phyloP scores from a whole-genome alignment of 1,284 basidiomycete genomes.

The Trichosporon ovoides region DNA sequence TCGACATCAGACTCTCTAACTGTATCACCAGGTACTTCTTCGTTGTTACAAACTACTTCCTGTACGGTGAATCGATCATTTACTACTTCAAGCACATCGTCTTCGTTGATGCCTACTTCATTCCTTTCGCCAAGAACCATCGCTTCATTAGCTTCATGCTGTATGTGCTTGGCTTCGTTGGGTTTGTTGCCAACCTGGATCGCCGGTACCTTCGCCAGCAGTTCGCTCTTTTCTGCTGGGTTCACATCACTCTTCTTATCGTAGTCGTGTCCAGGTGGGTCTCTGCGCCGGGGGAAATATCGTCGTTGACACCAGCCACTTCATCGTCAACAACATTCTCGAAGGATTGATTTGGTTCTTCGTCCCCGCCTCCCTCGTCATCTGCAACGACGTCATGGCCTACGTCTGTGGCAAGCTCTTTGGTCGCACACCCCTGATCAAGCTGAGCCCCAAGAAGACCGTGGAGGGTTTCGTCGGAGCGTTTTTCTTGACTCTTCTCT shows the following conservation, averaged over 20 bases:
- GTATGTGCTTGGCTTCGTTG: constrained; percentile 94
- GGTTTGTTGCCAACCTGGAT: constrained; percentile 92
- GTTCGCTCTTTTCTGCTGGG: constrained; percentile 99
- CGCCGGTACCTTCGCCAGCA: constrained; percentile 92
- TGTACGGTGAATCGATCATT: constrained; percentile 98
- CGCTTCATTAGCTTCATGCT: constrained; percentile 96
- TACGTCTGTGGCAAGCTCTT: constrained; percentile 95
- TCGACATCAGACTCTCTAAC: background rate
- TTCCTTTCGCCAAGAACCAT: constrained; percentile 93
- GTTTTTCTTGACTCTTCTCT: constrained; percentile 86
- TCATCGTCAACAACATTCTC: constrained; percentile 98
- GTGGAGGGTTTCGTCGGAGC: constrained; percentile 99
- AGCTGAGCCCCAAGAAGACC: constrained; percentile 96
- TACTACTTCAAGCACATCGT: constrained; percentile 99
- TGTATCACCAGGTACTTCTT: constrained; percentile 81
- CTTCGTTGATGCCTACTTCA: constrained; percentile 84
- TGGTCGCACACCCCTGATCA: constrained; percentile 91
- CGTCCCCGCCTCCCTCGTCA: constrained; percentile 92
- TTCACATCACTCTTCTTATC: constrained; percentile 95
- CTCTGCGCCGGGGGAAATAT: background rate
- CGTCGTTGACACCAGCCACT: constrained; percentile 61
- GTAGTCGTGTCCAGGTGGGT: constrained; percentile 87
- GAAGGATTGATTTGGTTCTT: constrained; percentile 99
- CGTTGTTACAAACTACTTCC: constrained; percentile 93
- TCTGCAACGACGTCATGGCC: constrained; percentile 97